Conservation (phyloP, 257 asterid species). For the Phtheirospermum japonicum region DNA sequence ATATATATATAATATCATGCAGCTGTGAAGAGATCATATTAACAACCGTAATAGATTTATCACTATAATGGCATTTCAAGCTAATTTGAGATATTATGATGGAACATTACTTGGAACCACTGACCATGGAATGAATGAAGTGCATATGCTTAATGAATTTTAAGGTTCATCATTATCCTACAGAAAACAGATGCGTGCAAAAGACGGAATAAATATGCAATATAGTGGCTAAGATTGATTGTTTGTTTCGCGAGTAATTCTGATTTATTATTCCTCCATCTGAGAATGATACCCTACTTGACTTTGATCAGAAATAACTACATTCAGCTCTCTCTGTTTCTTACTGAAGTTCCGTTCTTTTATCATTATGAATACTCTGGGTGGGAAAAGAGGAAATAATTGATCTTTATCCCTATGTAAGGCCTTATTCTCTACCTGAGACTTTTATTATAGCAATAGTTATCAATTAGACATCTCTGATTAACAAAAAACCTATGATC, state of each 20-base stretch:
- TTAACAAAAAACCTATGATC: no score
- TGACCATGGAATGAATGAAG: not conserved
- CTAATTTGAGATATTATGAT: not conserved
- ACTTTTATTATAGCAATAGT: not conserved
- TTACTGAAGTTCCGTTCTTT: not conserved
- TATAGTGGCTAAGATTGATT: not conserved
- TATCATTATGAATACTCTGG: no score
- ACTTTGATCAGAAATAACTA: conserved; percentile 5
- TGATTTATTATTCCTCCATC: not conserved
- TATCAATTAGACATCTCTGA: not conserved
- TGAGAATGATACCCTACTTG: not conserved
- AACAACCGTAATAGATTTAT: not conserved
- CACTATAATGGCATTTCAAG: not conserved
- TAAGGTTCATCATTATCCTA: no score
- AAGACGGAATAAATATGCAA: not conserved
- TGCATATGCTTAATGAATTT: not conserved
- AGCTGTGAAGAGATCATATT: not conserved
- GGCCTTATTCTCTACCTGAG: not conserved
- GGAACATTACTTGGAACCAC: not conserved
- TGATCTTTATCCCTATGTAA: not conserved
- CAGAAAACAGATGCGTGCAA: no score
- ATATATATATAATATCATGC: no score
- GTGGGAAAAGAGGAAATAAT: not conserved
- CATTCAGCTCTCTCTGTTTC: not conserved
- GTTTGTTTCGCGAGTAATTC: not conserved